Percentiles rank a stretch among this genome's conserved stretches.
phyloP scores from a whole-genome alignment of 2,329 filamentous ascomycete genomes.

The Dactylellina drechsleri region DNA sequence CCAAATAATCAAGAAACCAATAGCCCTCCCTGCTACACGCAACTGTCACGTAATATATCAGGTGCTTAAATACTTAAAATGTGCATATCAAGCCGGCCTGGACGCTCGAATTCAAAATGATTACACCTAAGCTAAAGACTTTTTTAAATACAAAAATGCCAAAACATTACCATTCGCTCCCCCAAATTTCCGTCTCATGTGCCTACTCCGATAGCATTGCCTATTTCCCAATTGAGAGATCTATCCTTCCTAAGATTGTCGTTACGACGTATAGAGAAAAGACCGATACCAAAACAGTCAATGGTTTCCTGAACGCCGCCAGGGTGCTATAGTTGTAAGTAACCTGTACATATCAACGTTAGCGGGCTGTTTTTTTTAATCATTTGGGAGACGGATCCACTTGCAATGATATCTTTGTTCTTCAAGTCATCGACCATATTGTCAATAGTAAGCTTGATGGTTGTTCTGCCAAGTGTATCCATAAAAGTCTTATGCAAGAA shows the following conservation, averaged over 20 bases:
- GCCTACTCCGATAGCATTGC: constrained; percentile 54
- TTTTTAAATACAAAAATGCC: constrained; percentile 35
- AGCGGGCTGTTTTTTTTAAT: background rate
- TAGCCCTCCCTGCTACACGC: too few relatives aligned
- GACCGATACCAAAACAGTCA: constrained; percentile 79
- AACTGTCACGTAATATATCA: too few relatives aligned
- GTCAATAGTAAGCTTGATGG: constrained; percentile 79
- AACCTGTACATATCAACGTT: constrained; percentile 63
- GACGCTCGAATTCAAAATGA: constrained; percentile 11
- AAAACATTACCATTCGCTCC: constrained; percentile 19
- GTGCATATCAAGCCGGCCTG: too few relatives aligned
- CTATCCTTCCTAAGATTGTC: constrained; percentile 80
- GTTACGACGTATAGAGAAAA: constrained; percentile 77
- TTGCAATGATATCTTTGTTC: constrained; percentile 79
- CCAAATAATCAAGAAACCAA: too few relatives aligned
- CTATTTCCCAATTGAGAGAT: constrained; percentile 79
- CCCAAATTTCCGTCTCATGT: background rate
- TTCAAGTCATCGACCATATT: constrained; percentile 92
- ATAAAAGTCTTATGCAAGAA: constrained; percentile 87
- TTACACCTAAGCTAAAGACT: constrained; percentile 43
- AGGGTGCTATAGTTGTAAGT: constrained; percentile 84
- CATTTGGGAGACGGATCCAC: constrained; percentile 49
- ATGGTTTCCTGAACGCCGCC: constrained; percentile 83
- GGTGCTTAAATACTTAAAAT: too few relatives aligned
- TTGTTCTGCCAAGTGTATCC: constrained; percentile 88